phyloP scores from a whole-genome alignment of 495 filamentous ascomycete genomes.

The Lasiosphaeria ovina region DNA sequence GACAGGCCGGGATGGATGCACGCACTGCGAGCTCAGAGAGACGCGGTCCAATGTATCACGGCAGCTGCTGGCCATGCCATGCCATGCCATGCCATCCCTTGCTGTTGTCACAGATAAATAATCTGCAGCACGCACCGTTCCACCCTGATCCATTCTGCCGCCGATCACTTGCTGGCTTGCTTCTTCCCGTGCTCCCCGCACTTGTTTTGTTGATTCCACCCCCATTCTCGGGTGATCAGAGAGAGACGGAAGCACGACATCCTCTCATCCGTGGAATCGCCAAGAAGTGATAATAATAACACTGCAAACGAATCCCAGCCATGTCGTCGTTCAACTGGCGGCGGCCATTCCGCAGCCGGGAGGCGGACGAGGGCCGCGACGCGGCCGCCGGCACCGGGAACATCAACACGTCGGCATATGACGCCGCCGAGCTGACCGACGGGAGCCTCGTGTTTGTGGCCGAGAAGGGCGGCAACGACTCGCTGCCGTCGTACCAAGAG shows the following conservation, averaged over 20 bases:
- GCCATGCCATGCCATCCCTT: background rate
- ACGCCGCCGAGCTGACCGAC: slow-evolving; percentile 28
- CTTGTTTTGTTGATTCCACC: background rate
- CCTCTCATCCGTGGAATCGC: background rate
- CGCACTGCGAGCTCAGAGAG: too few relatives aligned
- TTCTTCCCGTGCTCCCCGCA: background rate
- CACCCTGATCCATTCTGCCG: background rate
- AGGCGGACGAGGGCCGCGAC: slow-evolving; percentile 2
- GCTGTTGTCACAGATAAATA: background rate
- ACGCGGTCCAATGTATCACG: too few relatives aligned
- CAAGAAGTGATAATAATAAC: background rate
- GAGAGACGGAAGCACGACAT: background rate
- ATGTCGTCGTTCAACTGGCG: slow-evolving; percentile 32
- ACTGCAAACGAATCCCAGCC: background rate
- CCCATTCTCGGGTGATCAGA: background rate
- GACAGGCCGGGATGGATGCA: too few relatives aligned
- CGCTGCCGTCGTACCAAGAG: slow-evolving; percentile 58
- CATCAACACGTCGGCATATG: slow-evolving; percentile 1
- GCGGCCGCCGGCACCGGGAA: background rate
- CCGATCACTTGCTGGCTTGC: background rate
- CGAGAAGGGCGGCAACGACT: slow-evolving; percentile 56
- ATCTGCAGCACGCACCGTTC: slow-evolving; percentile 1
- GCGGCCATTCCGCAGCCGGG: slow-evolving; percentile 20
- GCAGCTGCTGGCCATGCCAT: background rate
- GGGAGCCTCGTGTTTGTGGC: slow-evolving; percentile 50